Conservation (phyloP, 139 green algal species). For the Micromonas commoda region DNA sequence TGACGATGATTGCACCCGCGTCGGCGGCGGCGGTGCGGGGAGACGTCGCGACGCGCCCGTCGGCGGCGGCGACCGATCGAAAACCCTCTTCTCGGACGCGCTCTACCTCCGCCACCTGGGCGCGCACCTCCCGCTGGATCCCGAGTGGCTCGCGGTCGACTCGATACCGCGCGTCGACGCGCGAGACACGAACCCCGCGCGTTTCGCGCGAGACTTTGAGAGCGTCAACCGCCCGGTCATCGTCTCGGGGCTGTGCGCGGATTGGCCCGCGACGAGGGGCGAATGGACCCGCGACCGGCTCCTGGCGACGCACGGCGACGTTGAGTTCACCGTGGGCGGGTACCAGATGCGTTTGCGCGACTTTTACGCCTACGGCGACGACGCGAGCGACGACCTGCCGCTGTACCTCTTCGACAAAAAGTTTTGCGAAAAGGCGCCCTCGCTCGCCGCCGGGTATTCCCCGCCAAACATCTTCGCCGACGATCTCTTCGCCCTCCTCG, state of each 20-base stretch:
- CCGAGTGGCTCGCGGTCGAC: constrained; percentile 51
- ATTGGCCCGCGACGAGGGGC: constrained; percentile 47
- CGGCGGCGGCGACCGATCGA: not conserved
- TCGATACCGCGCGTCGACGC: constrained; percentile 68
- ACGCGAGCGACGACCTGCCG: constrained; percentile 63
- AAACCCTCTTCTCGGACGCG: not conserved
- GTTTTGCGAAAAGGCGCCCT: constrained; percentile 51
- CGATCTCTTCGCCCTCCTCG: constrained; percentile 83
- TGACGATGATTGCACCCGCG: not conserved
- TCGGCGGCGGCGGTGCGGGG: not conserved
- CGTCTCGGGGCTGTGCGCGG: constrained; percentile 51
- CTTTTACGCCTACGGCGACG: constrained; percentile 63
- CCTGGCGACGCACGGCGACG: constrained; percentile 15
- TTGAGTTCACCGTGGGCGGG: constrained; percentile 33
- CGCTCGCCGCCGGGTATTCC: constrained; percentile 66
- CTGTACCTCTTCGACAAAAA: constrained; percentile 79
- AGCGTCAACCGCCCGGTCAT: constrained; percentile 74
- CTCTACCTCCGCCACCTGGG: not conserved
- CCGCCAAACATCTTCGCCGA: constrained; percentile 66
- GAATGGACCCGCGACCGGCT: constrained; percentile 41
- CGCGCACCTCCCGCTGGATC: not conserved
- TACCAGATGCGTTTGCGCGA: constrained; percentile 60
- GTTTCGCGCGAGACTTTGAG: constrained; percentile 76
- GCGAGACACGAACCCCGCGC: constrained; percentile 34
- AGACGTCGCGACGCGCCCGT: not conserved